These are phyloP conservation scores for Rhodotorula mucilaginosa DNA, from an alignment of 1,284 basidiomycete species.

Conservation along the genomic window DNA sequence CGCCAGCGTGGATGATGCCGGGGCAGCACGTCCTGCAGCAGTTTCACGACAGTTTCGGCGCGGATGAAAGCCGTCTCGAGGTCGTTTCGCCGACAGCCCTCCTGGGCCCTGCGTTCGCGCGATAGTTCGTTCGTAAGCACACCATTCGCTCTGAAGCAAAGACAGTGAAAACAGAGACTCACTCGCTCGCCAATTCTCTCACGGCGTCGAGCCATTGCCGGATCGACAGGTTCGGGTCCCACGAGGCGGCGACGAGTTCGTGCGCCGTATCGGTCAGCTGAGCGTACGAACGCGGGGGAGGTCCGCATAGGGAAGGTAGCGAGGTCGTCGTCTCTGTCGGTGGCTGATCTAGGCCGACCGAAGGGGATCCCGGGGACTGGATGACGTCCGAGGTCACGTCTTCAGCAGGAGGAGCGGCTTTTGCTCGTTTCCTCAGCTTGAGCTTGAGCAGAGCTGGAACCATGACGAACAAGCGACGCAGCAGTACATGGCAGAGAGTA, in stretches of 20 bases:
- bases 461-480: no score
- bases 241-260: conserved; percentile 9
- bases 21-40: conserved; percentile 23
- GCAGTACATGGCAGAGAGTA: no score
- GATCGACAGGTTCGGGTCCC: conserved; percentile 7
- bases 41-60: conserved; percentile 13
- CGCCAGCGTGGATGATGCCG: conserved; percentile 22
- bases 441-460: no score
- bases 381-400: no score
- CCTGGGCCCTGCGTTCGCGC: neutral
- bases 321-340: no score
- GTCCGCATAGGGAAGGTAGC: no score
- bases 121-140: neutral
- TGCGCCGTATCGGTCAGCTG: conserved; percentile 23
- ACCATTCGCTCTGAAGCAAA: neutral
- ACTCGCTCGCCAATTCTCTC: conserved; percentile 13
- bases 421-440: no score
- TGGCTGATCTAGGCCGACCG: no score
- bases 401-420: no score
- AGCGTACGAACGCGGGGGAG: neutral
- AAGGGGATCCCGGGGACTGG: no score
- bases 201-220: conserved; percentile 8
- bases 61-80: conserved; percentile 30
- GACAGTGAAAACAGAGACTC: neutral
- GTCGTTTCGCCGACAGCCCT: conserved; percentile 12